phyloP scores from a whole-genome alignment of 345 rosid genomes.

The Kernera saxatilis region DNA sequence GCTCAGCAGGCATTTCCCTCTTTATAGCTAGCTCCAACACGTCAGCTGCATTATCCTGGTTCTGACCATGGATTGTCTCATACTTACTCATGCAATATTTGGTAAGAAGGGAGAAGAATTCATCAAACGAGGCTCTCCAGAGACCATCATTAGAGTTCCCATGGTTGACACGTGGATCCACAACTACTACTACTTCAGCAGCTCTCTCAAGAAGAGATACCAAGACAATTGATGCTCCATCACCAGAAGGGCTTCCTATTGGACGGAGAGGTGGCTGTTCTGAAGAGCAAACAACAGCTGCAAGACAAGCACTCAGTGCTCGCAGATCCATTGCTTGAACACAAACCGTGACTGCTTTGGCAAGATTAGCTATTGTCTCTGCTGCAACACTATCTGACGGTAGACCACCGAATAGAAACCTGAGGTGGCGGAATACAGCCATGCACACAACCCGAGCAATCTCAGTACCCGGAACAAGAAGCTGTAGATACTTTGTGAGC shows the following conservation, averaged over 20 bases:
- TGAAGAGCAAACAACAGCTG: conserved; percentile 93
- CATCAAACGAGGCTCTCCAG: conserved; percentile 96
- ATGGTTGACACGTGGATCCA: conserved; percentile 38
- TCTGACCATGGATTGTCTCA: conserved; percentile 59
- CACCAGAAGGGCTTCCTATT: conserved; percentile 80
- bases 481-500: conserved; percentile 59
- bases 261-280: conserved; percentile 99
- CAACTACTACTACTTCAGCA: conserved; percentile 41
- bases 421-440: conserved; percentile 90
- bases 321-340: conserved; percentile 78
- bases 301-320: conserved; percentile 88
- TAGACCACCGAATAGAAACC: conserved; percentile 78
- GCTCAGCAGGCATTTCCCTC: conserved; percentile 95
- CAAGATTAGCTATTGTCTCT: conserved; percentile 56
- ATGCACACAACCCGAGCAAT: conserved; percentile 81
- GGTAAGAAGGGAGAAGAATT: conserved; percentile 76
- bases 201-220: conserved; percentile 88
- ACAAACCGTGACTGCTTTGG: conserved; percentile 57
- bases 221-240: conserved; percentile 75
- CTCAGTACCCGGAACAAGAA: conserved; percentile 79
- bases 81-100: conserved; percentile 89
- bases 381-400: conserved; percentile 60
- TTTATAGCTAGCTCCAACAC: conserved; percentile 61
- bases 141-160: conserved; percentile 55
- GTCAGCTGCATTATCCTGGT: conserved; percentile 39